phyloP scores from a whole-genome alignment of 768 basidiomycete species.

The Mycena latifolia region DNA sequence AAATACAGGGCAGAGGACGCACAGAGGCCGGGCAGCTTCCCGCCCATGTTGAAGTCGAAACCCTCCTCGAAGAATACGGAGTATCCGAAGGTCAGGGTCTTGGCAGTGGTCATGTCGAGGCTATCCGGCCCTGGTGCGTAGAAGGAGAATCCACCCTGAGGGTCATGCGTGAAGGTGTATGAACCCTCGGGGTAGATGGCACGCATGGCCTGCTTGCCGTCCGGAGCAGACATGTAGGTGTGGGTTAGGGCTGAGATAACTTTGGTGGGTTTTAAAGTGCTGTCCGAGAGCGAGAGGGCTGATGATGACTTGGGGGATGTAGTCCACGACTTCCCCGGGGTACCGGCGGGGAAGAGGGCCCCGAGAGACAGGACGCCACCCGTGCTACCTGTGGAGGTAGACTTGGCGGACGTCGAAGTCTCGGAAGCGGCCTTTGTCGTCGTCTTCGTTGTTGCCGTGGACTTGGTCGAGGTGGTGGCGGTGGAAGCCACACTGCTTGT shows the following conservation, averaged over 20 bases:
- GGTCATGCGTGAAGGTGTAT: constrained; percentile 59
- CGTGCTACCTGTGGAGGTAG: constrained; percentile 35
- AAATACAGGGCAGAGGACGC: constrained; percentile 41
- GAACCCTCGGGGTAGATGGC: constrained; percentile 70
- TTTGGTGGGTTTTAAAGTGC: constrained; percentile 57
- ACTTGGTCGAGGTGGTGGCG: constrained; percentile 41
- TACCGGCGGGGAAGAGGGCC: constrained; percentile 58
- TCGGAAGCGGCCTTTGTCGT: constrained; percentile 36
- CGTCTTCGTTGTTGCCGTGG: constrained; percentile 38
- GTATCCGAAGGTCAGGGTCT: constrained; percentile 74
- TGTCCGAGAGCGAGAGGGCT: constrained; percentile 57
- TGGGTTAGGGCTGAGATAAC: constrained; percentile 53
- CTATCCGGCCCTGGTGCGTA: constrained; percentile 70
- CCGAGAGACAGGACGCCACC: constrained; percentile 37
- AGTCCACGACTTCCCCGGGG: constrained; percentile 57
- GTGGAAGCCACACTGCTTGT: constrained; percentile 36
- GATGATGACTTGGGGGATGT: constrained; percentile 51
- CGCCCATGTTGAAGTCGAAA: constrained; percentile 76
- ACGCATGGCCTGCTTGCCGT: constrained; percentile 65
- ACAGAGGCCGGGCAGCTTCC: constrained; percentile 80
- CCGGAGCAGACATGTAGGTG: constrained; percentile 58
- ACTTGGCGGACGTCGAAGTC: constrained; percentile 27
- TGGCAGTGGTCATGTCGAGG: constrained; percentile 69
- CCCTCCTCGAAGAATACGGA: constrained; percentile 72
- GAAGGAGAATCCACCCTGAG: constrained; percentile 76